Base-by-base conservation (phyloP, 805 yeast species). In the Wickerhamomyces strasburgensis region DNA sequence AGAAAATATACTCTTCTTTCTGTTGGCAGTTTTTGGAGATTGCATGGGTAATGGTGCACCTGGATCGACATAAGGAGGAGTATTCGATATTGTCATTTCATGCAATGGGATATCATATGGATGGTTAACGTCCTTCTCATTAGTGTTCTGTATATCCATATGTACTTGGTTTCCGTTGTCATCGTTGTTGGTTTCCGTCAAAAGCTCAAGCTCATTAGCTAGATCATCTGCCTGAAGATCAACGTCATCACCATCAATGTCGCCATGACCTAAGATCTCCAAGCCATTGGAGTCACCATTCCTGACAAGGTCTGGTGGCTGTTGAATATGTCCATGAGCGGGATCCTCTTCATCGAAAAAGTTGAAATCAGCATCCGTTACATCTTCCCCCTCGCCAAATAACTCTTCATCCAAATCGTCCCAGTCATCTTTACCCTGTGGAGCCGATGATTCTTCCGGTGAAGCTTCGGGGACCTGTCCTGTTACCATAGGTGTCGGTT, bases 1-100 rank as follows among this genome's bases (percentile, higher is more conserved):
- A 0, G 95, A 84, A 59, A 87, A 89, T 0, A 81, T 76, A 29
- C 95, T 84, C 39, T 63, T 73, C 35, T 57, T 63, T 34, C 57
- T 60, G 16, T 41, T 48, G 1, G 39, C 19, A 9, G 64, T 72
- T 29, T 55, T 67, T n/a, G 74, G 72, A 0, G 75, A 61, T 39
- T 45, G 70, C 14, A 74, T 60, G 0, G 94, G 90, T 3, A 78
- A 62, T 3, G 94, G 94, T 0, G 94, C 94, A 30, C 94, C 94
- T 0, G 94, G 94, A 54, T 84, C 94, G 33, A 68, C 74, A 48
- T 83, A 83, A 17, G 73, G 58, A 0, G 80, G 80, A 2, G 78
- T 70, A 3, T 66, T 57, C 6, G 70, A 64, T 10, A 74, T 49
- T 8, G 78, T 73, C 71, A 78, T 78, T 47, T 77, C 76, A 40